Percentiles rank a stretch among this genome's conserved stretches.
These are phyloP conservation scores for Chiua virens DNA, from an alignment of 768 basidiomycete species.

Conservation along the genomic window DNA sequence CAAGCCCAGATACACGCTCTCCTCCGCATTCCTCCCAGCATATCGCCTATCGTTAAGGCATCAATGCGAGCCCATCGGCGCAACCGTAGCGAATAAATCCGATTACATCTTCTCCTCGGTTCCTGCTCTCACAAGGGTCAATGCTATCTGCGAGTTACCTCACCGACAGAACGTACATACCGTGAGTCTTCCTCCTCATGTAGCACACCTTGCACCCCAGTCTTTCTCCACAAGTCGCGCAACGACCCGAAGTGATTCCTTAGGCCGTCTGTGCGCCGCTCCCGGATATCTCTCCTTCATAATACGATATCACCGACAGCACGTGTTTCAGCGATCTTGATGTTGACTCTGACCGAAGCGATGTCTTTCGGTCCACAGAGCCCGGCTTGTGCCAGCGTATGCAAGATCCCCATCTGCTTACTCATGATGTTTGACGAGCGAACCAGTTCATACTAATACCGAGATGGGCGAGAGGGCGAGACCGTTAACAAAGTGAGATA, in stretches of 20 bases:
- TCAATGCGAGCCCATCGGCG: constrained; percentile 52
- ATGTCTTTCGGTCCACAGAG: constrained; percentile 25
- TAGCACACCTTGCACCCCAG: constrained; percentile 47
- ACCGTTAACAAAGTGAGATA: constrained; percentile 1
- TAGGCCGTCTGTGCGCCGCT: constrained; percentile 49
- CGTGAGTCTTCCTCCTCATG: constrained; percentile 39
- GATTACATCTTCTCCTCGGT: constrained; percentile 46
- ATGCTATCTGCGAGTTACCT: constrained; percentile 2
- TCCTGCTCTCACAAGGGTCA: constrained; percentile 34
- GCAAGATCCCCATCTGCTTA: constrained; percentile 47
- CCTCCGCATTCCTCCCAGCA: constrained; percentile 2
- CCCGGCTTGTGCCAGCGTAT: constrained; percentile 35
- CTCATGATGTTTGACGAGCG: constrained; percentile 50
- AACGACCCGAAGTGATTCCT: constrained; percentile 56
- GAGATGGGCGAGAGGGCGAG: not conserved
- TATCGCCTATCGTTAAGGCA: constrained; percentile 38
- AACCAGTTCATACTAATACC: constrained; percentile 62
- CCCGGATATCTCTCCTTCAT: constrained; percentile 50
- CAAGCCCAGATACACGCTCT: constrained; percentile 20
- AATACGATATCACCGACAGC: constrained; percentile 47
- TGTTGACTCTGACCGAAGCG: constrained; percentile 33
- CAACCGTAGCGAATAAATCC: constrained; percentile 60
- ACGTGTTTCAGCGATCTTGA: constrained; percentile 44
- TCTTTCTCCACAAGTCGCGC: constrained; percentile 60
- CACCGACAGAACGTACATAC: constrained; percentile 38